phyloP scores from a whole-genome alignment of 306 rosid species.

The Gillenia trifoliata region DNA sequence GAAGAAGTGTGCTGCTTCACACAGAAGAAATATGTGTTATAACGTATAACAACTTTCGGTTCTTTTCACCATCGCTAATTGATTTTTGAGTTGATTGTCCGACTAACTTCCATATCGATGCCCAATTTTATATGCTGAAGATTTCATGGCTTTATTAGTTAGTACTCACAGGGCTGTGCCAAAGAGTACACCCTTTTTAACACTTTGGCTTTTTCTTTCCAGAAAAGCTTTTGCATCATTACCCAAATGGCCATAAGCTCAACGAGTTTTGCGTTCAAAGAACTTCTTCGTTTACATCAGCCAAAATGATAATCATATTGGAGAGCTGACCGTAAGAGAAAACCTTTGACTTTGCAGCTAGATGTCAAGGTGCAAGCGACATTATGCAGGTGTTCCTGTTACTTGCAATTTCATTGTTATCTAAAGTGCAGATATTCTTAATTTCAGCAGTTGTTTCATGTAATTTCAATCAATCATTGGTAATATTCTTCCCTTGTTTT shows the following conservation, averaged over 20 bases:
- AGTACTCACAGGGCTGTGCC: too few relatives aligned
- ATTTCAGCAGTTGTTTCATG: not conserved
- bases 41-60: too few relatives aligned
- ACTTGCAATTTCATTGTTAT: not conserved
- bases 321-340: slow-evolving; percentile 85
- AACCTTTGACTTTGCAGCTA: slow-evolving; percentile 88
- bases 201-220: not conserved
- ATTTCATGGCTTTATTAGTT: too few relatives aligned
- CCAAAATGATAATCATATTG: slow-evolving; percentile 82
- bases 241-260: slow-evolving; percentile 59
- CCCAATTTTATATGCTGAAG: too few relatives aligned
- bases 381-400: slow-evolving; percentile 38
- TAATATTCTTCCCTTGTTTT: not conserved
- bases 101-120: too few relatives aligned
- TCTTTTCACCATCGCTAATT: too few relatives aligned
- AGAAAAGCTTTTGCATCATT: slow-evolving; percentile 64
- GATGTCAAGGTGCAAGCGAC: slow-evolving; percentile 83
- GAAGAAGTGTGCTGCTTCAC: too few relatives aligned
- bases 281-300: slow-evolving; percentile 82
- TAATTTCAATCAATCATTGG: too few relatives aligned
- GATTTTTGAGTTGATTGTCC: too few relatives aligned
- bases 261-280: slow-evolving; percentile 73
- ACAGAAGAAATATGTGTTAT: too few relatives aligned
- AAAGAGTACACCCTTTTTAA: not conserved
- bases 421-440: not conserved